Base-by-base conservation (phyloP, 2,329 filamentous ascomycete genomes). In the Ceratocystis cacaofunesta region DNA sequence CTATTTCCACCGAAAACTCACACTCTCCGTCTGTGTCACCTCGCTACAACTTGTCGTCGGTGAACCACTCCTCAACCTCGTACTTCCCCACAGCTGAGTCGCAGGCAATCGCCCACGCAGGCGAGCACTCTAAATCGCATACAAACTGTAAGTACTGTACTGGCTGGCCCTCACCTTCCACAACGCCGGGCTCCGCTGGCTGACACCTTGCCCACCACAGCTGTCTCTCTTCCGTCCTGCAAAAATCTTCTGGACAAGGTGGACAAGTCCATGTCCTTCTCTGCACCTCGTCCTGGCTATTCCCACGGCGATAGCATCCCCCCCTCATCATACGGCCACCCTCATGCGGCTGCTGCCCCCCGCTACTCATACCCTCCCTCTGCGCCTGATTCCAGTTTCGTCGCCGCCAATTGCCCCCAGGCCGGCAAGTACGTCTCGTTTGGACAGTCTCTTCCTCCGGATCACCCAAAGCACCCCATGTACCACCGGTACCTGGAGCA, bases 21-120 rank as follows among this genome's bases (percentile, higher is more conserved):
- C 10, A 64, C 1, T 64, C 63, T 7, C 63, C 63, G 25, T 58
- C 63, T 46, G 48, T 58, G 7, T 64, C 63, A n/a, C 63, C 63
- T 19, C 50, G 43, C 5, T 64, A 64, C 50, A 43, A 44, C 17
- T 50, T 64, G 41, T 64, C 50, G 19, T 30, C 50, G 8, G 52
- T 64, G 52, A 50, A 64, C 52, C 50, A 44, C 28, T 41, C 61
- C 22, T 50, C 52, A 57, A 30, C 36, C 6, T 43, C 10, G 7
- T 19, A 60, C 41, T 19, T 22, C 36, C 30, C 43, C 3, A 41
- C n/a, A 58, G 32, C 63, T 17, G 43, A 57, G 52, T 41, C 22
- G 50, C 36, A 41, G 32, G 32, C 8, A 36, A 8, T 44, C 17
- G 17, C 15, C 22, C 44, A 22, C 58, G 12, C 44, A 44, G 4